Percentiles rank a stretch among this genome's conserved stretches.
phyloP scores from a whole-genome alignment of 1,284 basidiomycete genomes.

The Cutaneotrichosporon spelunceum region DNA sequence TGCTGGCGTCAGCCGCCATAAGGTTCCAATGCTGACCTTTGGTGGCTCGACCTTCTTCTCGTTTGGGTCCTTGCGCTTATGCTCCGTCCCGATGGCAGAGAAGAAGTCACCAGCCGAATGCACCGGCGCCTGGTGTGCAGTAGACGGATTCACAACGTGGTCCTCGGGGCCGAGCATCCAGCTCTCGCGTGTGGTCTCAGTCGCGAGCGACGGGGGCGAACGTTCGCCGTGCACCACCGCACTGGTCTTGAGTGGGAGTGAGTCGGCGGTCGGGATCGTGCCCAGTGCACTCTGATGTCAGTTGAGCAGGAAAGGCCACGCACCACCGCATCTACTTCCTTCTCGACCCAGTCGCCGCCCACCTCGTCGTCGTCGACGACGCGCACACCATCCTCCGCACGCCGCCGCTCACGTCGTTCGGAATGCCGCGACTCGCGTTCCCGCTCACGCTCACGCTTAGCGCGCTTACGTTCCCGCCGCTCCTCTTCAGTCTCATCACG shows the following conservation, averaged over 20 bases:
- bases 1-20: constrained; percentile 11
- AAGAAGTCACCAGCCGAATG: constrained; percentile 67
- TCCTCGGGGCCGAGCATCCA: constrained; percentile 75
- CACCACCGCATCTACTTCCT: constrained; percentile 76
- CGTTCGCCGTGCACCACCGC: constrained; percentile 7
- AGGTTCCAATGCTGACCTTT: constrained; percentile 55
- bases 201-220: constrained; percentile 15
- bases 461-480: constrained; percentile 27
- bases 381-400: constrained; percentile 36
- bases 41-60: constrained; percentile 67
- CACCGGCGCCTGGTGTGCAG: background rate
- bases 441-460: constrained; percentile 21
- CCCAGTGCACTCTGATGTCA: constrained; percentile 19
- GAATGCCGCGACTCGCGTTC: constrained; percentile 14
- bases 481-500: constrained; percentile 27
- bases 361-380: constrained; percentile 70
- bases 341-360: constrained; percentile 78
- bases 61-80: constrained; percentile 61
- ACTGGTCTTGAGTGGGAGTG: constrained; percentile 63
- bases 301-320: constrained; percentile 25
- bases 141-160: background rate
- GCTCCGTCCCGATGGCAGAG: constrained; percentile 71
- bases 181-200: constrained; percentile 60
- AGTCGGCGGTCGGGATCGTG: constrained; percentile 70
- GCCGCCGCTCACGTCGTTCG: constrained; percentile 49